Base-by-base conservation (phyloP, 192 early-diverging fungal genomes). In the Backusella tarrabulga region DNA sequence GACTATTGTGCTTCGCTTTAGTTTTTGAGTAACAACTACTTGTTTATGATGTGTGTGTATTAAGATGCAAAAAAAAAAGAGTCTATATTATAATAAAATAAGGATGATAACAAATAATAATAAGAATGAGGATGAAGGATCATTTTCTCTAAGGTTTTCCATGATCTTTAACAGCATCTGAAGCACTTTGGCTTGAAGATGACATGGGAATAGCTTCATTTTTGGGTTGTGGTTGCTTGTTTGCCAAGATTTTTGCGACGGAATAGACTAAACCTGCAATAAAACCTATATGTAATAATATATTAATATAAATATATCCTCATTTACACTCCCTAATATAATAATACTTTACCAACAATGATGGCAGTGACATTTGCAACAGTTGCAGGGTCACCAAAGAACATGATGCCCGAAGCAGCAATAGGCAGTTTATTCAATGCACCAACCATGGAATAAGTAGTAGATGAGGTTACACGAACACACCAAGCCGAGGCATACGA, bases 391-490 rank as follows among this genome's bases (percentile, higher is more conserved):
- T 96, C 96, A 52, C 91, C 91, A 85, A 99, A 96, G 87, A 97
- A 97, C 12, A 99, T 50, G 88, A 99, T 98, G 38, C 97, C 96
- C 75, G 93, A 93, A 38, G 97, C 85, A 6, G 97, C 95, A 72
- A 99, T 95, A 6, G 98, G 98, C 41, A 99, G 86, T 77, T 99
- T 99, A 85, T 99, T 99, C 67, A 99, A 91, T 15, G 98, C 96
- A 14, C 98, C 98, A 42, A 96, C 96, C 98, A 99, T 99, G 42
- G 90, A 91, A 82, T 94, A 95, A 0, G 94, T 95, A 36, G 94
- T 95, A 2, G 87, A 90, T 29, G 67, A 76, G 19, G 92, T 87
- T 14, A 91, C 87, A 63, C 94, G 87, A 32, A 94, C 88, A 77
- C 94, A 94, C 93, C 93, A 95, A 77, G 92, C 91, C 78, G 90